Percentiles rank a stretch among this genome's conserved stretches.
Evolutionary conservation across 352 stramenopile genomes (phyloP).

Genomic region (Globisporangium canariense): DNA sequence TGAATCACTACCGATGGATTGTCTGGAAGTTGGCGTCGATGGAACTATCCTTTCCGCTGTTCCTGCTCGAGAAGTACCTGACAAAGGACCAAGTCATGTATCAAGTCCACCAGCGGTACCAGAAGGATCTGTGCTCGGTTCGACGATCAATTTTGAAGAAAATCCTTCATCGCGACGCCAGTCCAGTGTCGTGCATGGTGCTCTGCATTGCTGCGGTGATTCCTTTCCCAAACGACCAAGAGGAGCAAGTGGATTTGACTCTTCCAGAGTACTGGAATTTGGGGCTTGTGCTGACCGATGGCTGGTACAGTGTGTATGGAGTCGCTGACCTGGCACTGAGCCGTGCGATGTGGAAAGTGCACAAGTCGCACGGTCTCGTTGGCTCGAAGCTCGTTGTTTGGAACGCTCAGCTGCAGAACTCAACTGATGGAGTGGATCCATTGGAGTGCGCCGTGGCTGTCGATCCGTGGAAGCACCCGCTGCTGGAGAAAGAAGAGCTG

Average conservation of each 20-base stretch:
- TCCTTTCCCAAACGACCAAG: constrained; percentile 28
- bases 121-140: constrained; percentile 47
- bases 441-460: constrained; percentile 54
- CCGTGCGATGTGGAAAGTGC: constrained; percentile 43
- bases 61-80: constrained; percentile 54
- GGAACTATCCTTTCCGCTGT: constrained; percentile 43
- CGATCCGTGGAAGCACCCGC: constrained; percentile 40
- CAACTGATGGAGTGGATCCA: constrained; percentile 59
- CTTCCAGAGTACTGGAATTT: constrained; percentile 54
- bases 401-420: constrained; percentile 65
- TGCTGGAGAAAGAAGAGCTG: constrained; percentile 48
- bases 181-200: constrained; percentile 59
- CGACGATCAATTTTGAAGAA: constrained; percentile 65
- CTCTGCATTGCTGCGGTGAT: constrained; percentile 58
- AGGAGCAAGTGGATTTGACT: constrained; percentile 30
- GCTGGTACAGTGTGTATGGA: constrained; percentile 67
- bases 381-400: constrained; percentile 66
- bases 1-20: constrained; percentile 74
- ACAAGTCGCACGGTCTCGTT: constrained; percentile 33
- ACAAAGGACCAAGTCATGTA: constrained; percentile 56
- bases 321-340: constrained; percentile 44
- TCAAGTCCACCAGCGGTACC: constrained; percentile 47
- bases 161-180: constrained; percentile 63
- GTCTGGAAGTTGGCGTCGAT: constrained; percentile 67
- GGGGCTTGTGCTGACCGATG: constrained; percentile 64